These are phyloP conservation scores for Candida taoyuanica DNA, from an alignment of 805 yeast genomes.

Conservation along the genomic window DNA sequence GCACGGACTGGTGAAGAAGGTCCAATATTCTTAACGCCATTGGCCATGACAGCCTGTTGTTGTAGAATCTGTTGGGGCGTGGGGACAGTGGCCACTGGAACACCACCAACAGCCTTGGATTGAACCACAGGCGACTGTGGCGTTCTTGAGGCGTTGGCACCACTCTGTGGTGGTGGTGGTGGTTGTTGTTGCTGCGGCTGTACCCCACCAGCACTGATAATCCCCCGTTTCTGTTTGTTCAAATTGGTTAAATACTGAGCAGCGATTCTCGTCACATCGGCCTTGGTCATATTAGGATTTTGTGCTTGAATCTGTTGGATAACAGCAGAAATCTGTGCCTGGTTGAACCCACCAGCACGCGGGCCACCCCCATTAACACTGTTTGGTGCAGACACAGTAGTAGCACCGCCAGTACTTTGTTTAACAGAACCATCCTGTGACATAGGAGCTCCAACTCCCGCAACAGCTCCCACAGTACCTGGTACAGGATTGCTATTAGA, in stretches of 20 bases:
- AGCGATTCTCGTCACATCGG: conserved; percentile 62
- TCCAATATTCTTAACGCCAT: conserved; percentile 22
- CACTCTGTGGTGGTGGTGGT: conserved; percentile 6
- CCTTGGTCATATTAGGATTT: conserved; percentile 57
- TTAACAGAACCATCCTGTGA: conserved; percentile 1
- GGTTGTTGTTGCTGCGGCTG: conserved; percentile 4
- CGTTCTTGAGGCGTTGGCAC: conserved; percentile 1
- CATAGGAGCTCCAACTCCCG: conserved; percentile 10
- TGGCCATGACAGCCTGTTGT: conserved; percentile 32
- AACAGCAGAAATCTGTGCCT: conserved; percentile 62
- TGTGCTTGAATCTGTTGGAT: conserved; percentile 61
- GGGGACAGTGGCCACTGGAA: conserved; percentile 23
- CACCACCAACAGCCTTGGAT: conserved; percentile 3
- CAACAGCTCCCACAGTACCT: conserved; percentile 6
- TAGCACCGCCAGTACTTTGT: conserved; percentile 6
- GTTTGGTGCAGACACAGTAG: conserved; percentile 5
- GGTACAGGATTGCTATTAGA: conserved; percentile 22
- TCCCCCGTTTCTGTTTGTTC: conserved; percentile 28
- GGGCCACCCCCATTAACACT: conserved; percentile 12
- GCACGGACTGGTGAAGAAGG: conserved; percentile 1
- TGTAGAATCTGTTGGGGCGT: conserved; percentile 38
- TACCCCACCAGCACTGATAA: conserved; percentile 7
- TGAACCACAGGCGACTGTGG: conserved; percentile 13
- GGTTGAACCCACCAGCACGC: conserved; percentile 45
- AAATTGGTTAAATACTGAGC: conserved; percentile 57